Percentiles rank a stretch among this genome's conserved stretches.
phyloP scores from a whole-genome alignment of 192 early-diverging fungal species.

The Haplosporangium gracile region DNA sequence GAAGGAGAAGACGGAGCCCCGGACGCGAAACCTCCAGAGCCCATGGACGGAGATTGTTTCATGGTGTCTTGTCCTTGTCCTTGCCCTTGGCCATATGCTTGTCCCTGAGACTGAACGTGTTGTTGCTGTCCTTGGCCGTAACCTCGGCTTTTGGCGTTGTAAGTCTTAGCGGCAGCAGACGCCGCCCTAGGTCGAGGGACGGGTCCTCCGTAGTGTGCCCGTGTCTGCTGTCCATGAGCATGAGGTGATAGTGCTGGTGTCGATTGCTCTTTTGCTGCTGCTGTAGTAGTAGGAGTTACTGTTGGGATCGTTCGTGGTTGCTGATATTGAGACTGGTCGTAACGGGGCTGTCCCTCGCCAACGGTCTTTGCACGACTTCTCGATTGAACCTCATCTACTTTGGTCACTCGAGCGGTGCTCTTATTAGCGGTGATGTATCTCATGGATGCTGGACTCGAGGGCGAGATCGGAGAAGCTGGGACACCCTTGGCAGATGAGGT shows the following conservation, averaged over 20 bases:
- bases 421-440: conserved; percentile 1
- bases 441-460: conserved; percentile 13
- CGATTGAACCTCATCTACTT: not conserved
- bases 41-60: conserved; percentile 18
- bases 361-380: not conserved
- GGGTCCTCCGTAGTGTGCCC: conserved; percentile 23
- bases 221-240: conserved; percentile 7
- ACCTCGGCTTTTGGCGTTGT: not conserved
- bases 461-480: conserved; percentile 26
- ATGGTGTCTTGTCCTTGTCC: conserved; percentile 8
- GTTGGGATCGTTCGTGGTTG: not conserved
- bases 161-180: not conserved
- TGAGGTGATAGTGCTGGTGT: not conserved
- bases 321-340: conserved; percentile 28
- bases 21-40: conserved; percentile 7
- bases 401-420: not conserved
- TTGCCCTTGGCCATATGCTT: not conserved
- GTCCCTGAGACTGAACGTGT: conserved; percentile 1
- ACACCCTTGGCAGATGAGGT: not conserved
- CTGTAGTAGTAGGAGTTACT: not conserved
- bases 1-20: conserved; percentile 1
- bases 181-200: conserved; percentile 19
- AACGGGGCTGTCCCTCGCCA: not conserved
- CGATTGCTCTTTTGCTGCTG: conserved; percentile 8
- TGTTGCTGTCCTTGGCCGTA: conserved; percentile 1